Evolutionary conservation across 2,329 filamentous ascomycete genomes (phyloP).

Genomic region (Colletotrichum filicis): DNA sequence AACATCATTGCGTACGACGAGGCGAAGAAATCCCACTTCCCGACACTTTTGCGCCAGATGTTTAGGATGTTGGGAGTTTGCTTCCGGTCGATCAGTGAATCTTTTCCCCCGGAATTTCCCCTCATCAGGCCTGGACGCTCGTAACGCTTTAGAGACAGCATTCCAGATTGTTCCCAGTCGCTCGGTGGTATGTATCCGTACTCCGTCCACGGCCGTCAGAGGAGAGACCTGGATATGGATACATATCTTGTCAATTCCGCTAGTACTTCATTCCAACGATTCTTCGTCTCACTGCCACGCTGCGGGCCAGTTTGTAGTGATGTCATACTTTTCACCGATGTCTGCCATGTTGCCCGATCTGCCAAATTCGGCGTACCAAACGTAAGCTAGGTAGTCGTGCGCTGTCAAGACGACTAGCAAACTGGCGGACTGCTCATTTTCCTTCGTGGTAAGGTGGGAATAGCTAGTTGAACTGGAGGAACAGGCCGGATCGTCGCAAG

Average conservation of each 20-base stretch:
- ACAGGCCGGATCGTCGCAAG: neutral
- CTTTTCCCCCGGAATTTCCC: neutral
- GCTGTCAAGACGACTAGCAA: neutral
- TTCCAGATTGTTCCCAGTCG: neutral
- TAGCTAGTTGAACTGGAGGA: neutral
- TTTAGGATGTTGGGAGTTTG: neutral
- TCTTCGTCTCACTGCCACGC: constrained; percentile 8
- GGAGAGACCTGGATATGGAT: too few relatives aligned
- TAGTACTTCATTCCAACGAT: neutral
- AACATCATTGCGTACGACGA: neutral
- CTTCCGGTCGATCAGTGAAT: constrained; percentile 2
- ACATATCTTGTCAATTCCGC: neutral
- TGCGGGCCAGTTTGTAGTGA: constrained; percentile 1
- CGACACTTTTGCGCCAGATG: neutral
- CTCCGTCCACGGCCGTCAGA: neutral
- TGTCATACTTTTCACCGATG: constrained; percentile 17
- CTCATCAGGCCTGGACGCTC: neutral
- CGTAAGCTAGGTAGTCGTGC: too few relatives aligned
- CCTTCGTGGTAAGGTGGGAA: neutral
- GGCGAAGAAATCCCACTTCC: neutral
- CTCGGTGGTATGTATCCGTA: too few relatives aligned
- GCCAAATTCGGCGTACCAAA: neutral
- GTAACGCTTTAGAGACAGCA: neutral
- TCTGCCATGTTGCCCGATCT: neutral
- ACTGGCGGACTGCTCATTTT: neutral